Base-by-base conservation (phyloP, 2,329 filamentous ascomycete genomes). In the Xylaria sp. region DNA sequence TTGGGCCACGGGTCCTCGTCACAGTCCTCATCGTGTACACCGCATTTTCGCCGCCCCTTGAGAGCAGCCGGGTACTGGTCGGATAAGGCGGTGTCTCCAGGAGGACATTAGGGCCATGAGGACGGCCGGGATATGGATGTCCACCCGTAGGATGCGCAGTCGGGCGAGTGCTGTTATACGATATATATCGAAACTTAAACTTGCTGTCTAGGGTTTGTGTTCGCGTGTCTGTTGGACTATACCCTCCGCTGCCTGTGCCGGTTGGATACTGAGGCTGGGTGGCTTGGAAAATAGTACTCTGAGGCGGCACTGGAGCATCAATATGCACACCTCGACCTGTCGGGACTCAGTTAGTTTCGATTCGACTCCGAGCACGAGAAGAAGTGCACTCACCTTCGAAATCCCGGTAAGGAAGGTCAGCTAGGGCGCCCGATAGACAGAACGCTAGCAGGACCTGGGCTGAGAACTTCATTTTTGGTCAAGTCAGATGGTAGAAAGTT, bases 381-480 rank as follows among this genome's bases (percentile, higher is more conserved):
- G 13, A 19, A 17, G 7, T 37, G 27, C 11, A 33, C 38, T 41
- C 11, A 57, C 38, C 40, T 52, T 38, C 29, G 10, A 33, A 29
- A 17, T 54, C n/a, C 13, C 29, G 40, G 31, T 41, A 54, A 2
- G 54, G 29, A 1, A 53, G 38, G 29, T 47, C 41, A 37, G 59
- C 54, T 23, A 49, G 13, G 21, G 37, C 59, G 33, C 54, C 33
- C 8, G 47, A 37, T 6, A 19, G 38, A 23, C 40, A 62, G 40
- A 58, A 23, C 5, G 13, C 31, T 13, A 53, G 17, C 15, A 62
- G 29, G 38, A 43, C 19, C 3, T 19, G 27, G 27, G 41, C 31
- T 3, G 53, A 49, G 46, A 53, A 58, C 48, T 57, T 53, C 31
- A 46, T 54, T 7, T 27, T 51, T n/a, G n/a, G n/a, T n/a, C n/a